Percentiles rank a stretch among this genome's conserved stretches.
Evolutionary conservation across 805 yeast genomes (phyloP).

Genomic region (Zygotorulaspora danielsina): DNA sequence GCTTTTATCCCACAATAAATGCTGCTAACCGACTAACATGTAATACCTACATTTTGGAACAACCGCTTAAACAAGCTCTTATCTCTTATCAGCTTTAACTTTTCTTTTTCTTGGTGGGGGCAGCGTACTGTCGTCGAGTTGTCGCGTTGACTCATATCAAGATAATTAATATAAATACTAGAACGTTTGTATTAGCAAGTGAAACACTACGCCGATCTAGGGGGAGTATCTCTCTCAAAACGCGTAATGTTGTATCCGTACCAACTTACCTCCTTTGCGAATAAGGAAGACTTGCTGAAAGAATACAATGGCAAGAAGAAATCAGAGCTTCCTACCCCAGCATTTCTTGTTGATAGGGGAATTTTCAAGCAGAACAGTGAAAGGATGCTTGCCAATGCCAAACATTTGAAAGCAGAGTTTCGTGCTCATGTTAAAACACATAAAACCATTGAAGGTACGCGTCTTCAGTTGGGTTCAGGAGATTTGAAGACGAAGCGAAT

Average conservation of each 20-base stretch:
- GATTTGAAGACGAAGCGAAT: constrained; percentile 2
- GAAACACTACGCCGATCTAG: no score
- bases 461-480: constrained; percentile 4
- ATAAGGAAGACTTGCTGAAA: constrained; percentile 12
- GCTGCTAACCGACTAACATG: no score
- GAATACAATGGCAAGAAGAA: constrained; percentile 42
- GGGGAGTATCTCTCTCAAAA: no score
- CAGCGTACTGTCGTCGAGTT: no score
- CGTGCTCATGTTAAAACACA: constrained; percentile 12
- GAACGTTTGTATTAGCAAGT: no score
- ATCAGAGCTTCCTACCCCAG: constrained; percentile 55
- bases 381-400: constrained; percentile 45
- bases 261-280: constrained; percentile 7
- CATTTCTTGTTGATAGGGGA: constrained; percentile 45
- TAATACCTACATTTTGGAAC: no score
- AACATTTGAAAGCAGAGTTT: constrained; percentile 23
- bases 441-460: constrained; percentile 7
- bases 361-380: constrained; percentile 41
- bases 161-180: no score
- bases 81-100: no score
- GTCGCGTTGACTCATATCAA: no score
- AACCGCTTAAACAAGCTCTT: no score
- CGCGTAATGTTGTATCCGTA: constrained; percentile 10
- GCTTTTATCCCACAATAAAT: no score
- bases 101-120: no score